A percentile compares a stretch with the other conserved stretches of the same genome.
phyloP scores from a whole-genome alignment of 2,329 filamentous ascomycete genomes.

The Aspergillus eucalypticola region DNA sequence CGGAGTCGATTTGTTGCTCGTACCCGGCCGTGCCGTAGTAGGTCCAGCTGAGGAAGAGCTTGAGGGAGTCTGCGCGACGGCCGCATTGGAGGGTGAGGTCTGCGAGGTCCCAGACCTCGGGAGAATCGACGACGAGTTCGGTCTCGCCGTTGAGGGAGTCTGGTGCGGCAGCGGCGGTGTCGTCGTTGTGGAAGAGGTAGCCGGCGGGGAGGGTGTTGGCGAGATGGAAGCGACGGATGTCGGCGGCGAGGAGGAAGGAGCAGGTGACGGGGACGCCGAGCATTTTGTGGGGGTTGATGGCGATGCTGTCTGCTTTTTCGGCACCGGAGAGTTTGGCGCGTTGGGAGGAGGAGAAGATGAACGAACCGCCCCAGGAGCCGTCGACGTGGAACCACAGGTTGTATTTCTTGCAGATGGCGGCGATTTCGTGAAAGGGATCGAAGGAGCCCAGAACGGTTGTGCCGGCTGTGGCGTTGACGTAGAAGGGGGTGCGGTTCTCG shows the following conservation, averaged over 20 bases:
- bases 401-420: constrained; percentile 68
- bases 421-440: constrained; percentile 73
- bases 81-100: constrained; percentile 94
- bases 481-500: constrained; percentile 79
- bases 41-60: constrained; percentile 83
- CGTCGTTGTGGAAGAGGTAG: constrained; percentile 73
- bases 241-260: constrained; percentile 78
- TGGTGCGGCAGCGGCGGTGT: constrained; percentile 31
- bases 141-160: constrained; percentile 15
- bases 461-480: constrained; percentile 92
- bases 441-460: constrained; percentile 91
- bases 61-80: constrained; percentile 78
- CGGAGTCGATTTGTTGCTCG: constrained; percentile 66
- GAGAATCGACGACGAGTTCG: constrained; percentile 35
- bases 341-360: constrained; percentile 71
- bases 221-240: constrained; percentile 73
- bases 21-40: constrained; percentile 83
- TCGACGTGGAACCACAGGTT: constrained; percentile 92
- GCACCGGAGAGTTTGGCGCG: constrained; percentile 66
- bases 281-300: constrained; percentile 97
- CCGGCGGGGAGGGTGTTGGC: constrained; percentile 86
- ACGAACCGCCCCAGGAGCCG: constrained; percentile 84
- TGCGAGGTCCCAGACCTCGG: constrained; percentile 81
- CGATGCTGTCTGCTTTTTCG: constrained; percentile 75
- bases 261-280: constrained; percentile 87